phyloP scores from a whole-genome alignment of 1,284 basidiomycete genomes.

The Ganoderma multipileum region DNA sequence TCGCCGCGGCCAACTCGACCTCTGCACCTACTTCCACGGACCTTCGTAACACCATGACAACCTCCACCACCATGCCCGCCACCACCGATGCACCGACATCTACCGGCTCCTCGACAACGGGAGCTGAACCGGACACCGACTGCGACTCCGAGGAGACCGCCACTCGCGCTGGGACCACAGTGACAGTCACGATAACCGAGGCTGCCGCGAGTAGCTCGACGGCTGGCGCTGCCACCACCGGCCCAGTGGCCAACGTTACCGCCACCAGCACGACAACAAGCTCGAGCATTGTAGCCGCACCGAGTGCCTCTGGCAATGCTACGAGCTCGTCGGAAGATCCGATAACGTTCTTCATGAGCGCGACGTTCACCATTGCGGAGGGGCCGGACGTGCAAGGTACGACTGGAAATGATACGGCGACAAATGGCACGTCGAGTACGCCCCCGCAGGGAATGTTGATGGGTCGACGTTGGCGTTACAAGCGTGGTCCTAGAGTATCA shows the following conservation, averaged over 20 bases:
- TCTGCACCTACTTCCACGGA: background rate
- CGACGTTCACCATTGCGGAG: background rate
- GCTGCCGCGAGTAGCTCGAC: background rate
- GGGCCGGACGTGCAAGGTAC: background rate
- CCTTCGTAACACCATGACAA: background rate
- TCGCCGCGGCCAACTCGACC: background rate
- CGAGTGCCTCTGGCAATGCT: background rate
- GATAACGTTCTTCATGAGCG: background rate
- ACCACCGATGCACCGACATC: background rate
- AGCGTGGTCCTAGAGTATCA: background rate
- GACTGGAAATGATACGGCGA: background rate
- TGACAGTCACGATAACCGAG: background rate
- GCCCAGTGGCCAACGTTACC: background rate
- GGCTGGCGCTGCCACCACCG: background rate
- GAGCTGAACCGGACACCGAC: background rate
- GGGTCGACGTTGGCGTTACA: background rate
- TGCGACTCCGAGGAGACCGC: background rate
- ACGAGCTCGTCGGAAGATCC: background rate
- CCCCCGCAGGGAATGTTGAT: conserved; percentile 1
- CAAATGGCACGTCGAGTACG: background rate
- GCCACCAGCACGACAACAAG: background rate
- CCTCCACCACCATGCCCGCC: background rate
- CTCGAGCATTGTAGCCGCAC: background rate
- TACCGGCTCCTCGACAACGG: background rate
- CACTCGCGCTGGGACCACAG: background rate